Percentiles rank a stretch among this genome's conserved stretches.
These are phyloP conservation scores for Castanea crenata DNA, from an alignment of 306 rosid genomes.

Conservation along the genomic window DNA sequence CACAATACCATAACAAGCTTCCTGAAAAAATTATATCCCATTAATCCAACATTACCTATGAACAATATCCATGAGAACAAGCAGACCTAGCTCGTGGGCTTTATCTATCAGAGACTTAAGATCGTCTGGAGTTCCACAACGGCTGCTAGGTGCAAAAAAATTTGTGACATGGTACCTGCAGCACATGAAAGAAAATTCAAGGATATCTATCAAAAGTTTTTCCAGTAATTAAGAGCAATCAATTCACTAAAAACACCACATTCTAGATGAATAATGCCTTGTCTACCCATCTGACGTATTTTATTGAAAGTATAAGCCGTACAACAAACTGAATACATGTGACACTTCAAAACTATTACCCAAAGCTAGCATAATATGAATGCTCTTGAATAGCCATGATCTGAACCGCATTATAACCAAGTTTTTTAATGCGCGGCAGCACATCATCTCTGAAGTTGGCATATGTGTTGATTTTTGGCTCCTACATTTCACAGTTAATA, in stretches of 20 bases:
- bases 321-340: not conserved
- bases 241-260: not conserved
- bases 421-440: constrained; percentile 70
- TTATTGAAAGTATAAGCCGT: not conserved
- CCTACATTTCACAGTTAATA: constrained; percentile 46
- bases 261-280: not conserved
- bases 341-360: constrained; percentile 48
- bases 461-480: constrained; percentile 79
- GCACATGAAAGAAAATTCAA: constrained; percentile 5
- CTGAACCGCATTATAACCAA: constrained; percentile 99
- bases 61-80: constrained; percentile 99
- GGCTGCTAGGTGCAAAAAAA: constrained; percentile 98
- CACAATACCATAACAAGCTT: not conserved
- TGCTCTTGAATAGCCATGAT: constrained; percentile 99
- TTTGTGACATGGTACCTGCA: constrained; percentile 95
- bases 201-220: not conserved
- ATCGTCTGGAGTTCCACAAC: constrained; percentile 97
- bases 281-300: not conserved
- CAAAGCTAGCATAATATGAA: constrained; percentile 98
- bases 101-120: constrained; percentile 86
- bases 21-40: not conserved
- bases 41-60: constrained; percentile 62
- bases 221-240: not conserved
- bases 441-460: constrained; percentile 85
- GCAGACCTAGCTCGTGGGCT: constrained; percentile 94